phyloP scores from a whole-genome alignment of 2,329 filamentous ascomycete species.

The Hymenoscyphus repandus region DNA sequence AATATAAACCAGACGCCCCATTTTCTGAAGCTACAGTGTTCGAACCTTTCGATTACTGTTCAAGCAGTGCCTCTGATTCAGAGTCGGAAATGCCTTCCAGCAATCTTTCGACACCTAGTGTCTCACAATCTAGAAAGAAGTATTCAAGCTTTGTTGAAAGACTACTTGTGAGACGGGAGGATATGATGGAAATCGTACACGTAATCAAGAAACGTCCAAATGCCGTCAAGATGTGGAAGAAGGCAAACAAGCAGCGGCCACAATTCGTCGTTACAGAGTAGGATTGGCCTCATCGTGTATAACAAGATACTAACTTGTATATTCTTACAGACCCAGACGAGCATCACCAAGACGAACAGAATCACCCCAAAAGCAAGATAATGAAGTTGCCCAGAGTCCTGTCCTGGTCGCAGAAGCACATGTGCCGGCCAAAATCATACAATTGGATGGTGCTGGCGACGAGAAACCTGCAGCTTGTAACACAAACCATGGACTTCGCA shows the following conservation, averaged over 20 bases:
- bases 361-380: too few species aligned
- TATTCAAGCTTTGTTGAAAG: constrained; percentile 18
- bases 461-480: background rate
- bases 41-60: too few species aligned
- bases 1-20: background rate
- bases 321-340: background rate
- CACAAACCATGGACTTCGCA: background rate
- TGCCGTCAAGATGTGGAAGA: constrained; percentile 21
- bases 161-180: constrained; percentile 12
- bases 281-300: background rate
- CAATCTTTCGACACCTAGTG: background rate
- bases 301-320: background rate
- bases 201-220: constrained; percentile 12
- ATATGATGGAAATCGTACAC: constrained; percentile 22
- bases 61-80: background rate
- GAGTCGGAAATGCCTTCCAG: background rate
- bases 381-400: background rate
- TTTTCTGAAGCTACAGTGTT: too few species aligned
- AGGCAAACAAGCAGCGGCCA: constrained; percentile 6
- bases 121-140: constrained; percentile 1
- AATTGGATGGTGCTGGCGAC: constrained; percentile 2
- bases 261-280: constrained; percentile 1
- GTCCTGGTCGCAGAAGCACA: background rate
- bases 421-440: background rate
- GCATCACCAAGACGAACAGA: too few species aligned